These are phyloP conservation scores for Phaeosphaeria sp. DNA, from an alignment of 2,329 filamentous ascomycete species.

Conservation along the genomic window DNA sequence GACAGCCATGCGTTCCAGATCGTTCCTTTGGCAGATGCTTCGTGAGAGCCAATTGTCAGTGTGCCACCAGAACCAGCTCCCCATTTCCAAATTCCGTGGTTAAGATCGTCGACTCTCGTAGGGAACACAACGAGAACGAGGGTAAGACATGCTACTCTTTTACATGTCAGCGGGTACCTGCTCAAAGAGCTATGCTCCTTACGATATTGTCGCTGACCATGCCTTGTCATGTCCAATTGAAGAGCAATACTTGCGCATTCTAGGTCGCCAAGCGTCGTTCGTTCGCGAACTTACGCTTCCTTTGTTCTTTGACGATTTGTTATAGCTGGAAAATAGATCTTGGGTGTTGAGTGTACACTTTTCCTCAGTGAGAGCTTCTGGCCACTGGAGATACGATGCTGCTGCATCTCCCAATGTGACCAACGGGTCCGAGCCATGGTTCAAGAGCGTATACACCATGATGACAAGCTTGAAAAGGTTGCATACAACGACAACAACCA, in stretches of 20 bases:
- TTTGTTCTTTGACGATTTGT: neutral
- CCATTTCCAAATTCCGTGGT: conserved; percentile 3
- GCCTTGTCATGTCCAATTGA: neutral
- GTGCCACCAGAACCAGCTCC: conserved; percentile 11
- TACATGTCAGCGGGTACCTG: neutral
- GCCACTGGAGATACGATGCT: conserved; percentile 21
- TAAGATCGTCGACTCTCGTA: neutral
- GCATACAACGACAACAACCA: conserved; percentile 21
- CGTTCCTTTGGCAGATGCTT: neutral
- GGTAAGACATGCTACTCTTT: neutral
- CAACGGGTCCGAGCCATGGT: conserved; percentile 6
- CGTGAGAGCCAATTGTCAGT: conserved; percentile 1
- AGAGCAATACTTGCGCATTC: neutral
- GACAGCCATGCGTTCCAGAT: conserved; percentile 45
- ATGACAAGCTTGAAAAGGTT: conserved; percentile 22
- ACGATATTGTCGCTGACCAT: neutral
- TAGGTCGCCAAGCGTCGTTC: neutral
- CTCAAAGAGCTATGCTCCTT: neutral
- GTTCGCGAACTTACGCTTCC: neutral
- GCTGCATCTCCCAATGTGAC: conserved; percentile 27
- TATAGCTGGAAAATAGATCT: neutral
- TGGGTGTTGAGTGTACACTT: conserved; percentile 7
- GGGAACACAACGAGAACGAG: neutral
- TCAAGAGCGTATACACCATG: conserved; percentile 9
- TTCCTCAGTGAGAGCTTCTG: conserved; percentile 9